Base-by-base conservation (phyloP, 1,139 yeast genomes). In the Geotrichum phurueaensis region DNA sequence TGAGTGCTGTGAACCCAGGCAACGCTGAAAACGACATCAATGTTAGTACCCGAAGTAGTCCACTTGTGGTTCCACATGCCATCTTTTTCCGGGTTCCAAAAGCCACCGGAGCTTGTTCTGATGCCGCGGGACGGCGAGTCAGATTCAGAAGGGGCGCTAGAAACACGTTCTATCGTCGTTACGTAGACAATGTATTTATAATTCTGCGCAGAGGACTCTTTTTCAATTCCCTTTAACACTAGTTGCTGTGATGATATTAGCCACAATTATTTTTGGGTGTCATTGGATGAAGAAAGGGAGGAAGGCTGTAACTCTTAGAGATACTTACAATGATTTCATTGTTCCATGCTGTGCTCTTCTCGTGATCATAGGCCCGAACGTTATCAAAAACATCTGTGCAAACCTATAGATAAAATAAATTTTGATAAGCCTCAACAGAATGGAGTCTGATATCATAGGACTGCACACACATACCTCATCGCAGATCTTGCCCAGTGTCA, bases 21-120 rank as follows among this genome's bases (percentile, higher is more conserved):
- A 29, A 74, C 61, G 51, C 70, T 70, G 20, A 73, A 65, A 22
- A 74, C 58, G 10, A 68, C 69, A 23, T 64, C 70, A 15, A 66
- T 61, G 12, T 33, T 39, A 12, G 50, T 36, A 7, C 63, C 65
- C 22, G 54, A 57, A 9, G 65, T 62, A 20, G 61, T 50, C 67
- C 67, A 71, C 60, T 67, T 66, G 60, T 65, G 61, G 43, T 71
- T 69, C 73, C 73, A 72, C n/a, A 70, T 61, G 9, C 77, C 77
- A 59, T 74, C 77, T 52, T 70, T 71, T 36, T 70, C 71, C 7
- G 70, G 56, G 62, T 73, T 70, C 74, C 76, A 72, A 53, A 60
- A 68, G 15, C 73, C 73, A 1, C 76, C 77, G 13, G 67, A 63
- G 51, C 64, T 61, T 1, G 72, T 67, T 22, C 68, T 59, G 29